A percentile compares a stretch with the other conserved stretches of the same genome.
phyloP scores from a whole-genome alignment of 1,139 yeast species.

The Geotrichum fermentans region DNA sequence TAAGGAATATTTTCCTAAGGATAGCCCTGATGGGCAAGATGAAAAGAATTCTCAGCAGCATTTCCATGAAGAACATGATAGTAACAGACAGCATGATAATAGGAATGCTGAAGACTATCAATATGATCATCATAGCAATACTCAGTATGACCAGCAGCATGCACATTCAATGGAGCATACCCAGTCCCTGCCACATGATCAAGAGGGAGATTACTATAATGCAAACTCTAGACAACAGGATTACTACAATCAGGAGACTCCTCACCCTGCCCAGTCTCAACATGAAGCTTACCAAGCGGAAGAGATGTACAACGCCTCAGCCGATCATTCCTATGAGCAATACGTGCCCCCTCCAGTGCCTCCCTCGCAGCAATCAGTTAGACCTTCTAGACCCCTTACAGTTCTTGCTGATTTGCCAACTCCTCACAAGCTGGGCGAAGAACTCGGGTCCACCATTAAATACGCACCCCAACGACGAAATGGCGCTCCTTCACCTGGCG shows the following conservation, averaged over 20 bases:
- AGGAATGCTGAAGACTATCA: not conserved
- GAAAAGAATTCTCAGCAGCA: not conserved
- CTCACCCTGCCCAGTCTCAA: not conserved
- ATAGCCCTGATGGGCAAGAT: conserved; percentile 11
- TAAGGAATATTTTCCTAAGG: conserved; percentile 32
- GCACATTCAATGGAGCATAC: not conserved
- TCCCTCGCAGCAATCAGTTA: conserved; percentile 14
- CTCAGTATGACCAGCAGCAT: not conserved
- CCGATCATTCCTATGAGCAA: not conserved
- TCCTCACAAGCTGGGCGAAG: conserved; percentile 35
- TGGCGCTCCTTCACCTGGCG: conserved; percentile 21
- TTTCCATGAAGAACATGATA: not conserved
- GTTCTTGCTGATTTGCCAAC: conserved; percentile 32
- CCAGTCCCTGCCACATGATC: not conserved
- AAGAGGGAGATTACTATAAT: not conserved
- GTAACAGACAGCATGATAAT: not conserved
- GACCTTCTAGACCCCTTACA: conserved; percentile 24
- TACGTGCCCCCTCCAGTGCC: conserved; percentile 4
- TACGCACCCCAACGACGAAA: conserved; percentile 33
- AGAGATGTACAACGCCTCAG: not conserved
- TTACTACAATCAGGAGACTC: not conserved
- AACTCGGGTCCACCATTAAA: conserved; percentile 28
- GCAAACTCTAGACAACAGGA: too few species aligned
- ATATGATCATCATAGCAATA: not conserved
- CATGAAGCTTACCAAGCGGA: not conserved